phyloP scores from a whole-genome alignment of 75 land plant species.

The Cunninghamia lanceolata region DNA sequence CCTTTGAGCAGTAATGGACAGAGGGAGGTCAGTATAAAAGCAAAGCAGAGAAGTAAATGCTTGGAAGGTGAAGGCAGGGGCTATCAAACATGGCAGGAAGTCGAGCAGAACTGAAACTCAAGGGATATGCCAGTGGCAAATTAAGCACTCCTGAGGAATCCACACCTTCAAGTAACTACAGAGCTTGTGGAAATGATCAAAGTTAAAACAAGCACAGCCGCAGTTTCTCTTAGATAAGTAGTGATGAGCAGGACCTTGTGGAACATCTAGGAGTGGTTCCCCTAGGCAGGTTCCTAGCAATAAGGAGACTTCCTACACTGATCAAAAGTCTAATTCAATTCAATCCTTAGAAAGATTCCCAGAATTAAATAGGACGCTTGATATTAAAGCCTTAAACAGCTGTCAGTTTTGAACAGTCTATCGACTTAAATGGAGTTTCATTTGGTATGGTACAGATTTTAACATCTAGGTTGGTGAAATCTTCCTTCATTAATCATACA shows the following conservation, averaged over 20 bases:
- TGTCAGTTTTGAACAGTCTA: neutral
- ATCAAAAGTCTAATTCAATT: neutral
- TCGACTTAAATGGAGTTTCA: neutral
- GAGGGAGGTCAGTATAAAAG: no score
- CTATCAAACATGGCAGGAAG: no score
- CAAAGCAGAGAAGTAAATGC: no score
- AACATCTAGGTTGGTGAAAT: neutral
- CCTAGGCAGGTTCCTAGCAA: neutral
- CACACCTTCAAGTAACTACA: constrained; percentile 28
- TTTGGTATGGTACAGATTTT: neutral
- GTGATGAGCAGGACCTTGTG: constrained; percentile 2
- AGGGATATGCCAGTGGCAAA: constrained; percentile 17
- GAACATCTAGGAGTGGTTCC: neutral
- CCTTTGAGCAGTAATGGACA: no score
- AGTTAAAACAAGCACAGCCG: neutral
- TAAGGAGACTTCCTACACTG: neutral
- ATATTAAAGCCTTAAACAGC: neutral
- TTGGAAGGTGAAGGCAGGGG: no score
- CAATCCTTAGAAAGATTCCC: neutral
- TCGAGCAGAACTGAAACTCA: constrained; percentile 2
- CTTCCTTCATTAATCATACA: neutral
- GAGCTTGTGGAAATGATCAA: constrained; percentile 6
- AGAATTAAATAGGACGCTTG: neutral
- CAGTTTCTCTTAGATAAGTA: constrained; percentile 1
- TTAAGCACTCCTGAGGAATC: constrained; percentile 42